Conservation (phyloP, 164 flowering plant genomes). For the Stephania cephalantha region DNA sequence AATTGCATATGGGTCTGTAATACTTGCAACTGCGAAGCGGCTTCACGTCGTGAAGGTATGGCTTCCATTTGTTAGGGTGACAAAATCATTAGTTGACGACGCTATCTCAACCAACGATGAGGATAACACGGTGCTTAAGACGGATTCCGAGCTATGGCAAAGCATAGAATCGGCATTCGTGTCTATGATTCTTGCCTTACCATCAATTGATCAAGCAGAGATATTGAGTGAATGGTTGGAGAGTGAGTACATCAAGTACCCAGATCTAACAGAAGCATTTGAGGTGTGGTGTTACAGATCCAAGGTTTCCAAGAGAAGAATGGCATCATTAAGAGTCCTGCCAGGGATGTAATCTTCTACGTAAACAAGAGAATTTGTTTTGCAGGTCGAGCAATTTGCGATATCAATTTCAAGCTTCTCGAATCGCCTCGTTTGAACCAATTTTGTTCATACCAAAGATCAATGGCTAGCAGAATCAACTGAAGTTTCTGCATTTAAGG, state of each 20-base stretch:
- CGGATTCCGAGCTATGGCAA: conserved; percentile 72
- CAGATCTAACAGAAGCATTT: conserved; percentile 93
- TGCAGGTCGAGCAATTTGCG: no score
- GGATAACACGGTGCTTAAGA: conserved; percentile 28
- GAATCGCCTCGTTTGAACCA: no score
- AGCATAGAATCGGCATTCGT: conserved; percentile 72
- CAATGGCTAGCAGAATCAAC: no score
- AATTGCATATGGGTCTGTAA: conserved; percentile 65
- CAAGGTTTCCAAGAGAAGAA: conserved; percentile 73
- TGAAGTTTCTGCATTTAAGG: no score
- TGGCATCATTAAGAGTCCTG: conserved; percentile 26
- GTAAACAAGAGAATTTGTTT: no score
- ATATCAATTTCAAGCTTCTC: no score
- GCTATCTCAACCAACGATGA: conserved; percentile 28
- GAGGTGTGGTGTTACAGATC: conserved; percentile 95
- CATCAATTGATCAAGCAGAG: conserved; percentile 74
- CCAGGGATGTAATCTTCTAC: conserved; percentile 10
- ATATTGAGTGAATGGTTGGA: conserved; percentile 81
- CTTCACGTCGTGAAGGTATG: conserved; percentile 61
- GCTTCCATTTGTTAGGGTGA: conserved; percentile 74
- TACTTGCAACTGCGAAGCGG: conserved; percentile 59
- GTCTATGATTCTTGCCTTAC: conserved; percentile 68
- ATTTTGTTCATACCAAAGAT: no score
- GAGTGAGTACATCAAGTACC: conserved; percentile 48
- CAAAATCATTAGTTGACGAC: conserved; percentile 53